Evolutionary conservation across 2,329 filamentous ascomycete genomes (phyloP).

Genomic region (Canariomyces notabilis): DNA sequence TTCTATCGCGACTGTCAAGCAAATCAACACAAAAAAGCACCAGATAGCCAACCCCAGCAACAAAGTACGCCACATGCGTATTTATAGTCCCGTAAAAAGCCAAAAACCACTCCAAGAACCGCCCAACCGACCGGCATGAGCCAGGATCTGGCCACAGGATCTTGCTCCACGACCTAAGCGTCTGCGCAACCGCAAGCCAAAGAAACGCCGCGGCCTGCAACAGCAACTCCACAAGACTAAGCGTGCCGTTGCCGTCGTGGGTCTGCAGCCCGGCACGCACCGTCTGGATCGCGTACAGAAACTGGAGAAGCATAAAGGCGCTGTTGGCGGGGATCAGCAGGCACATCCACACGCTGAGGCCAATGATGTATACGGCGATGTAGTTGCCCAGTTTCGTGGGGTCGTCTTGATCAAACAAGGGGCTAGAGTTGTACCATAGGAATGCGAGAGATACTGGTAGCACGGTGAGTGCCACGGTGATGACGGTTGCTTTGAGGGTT

Average conservation of each 20-base stretch:
- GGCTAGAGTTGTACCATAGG: neutral
- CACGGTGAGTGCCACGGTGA: neutral
- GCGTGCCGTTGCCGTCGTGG: neutral
- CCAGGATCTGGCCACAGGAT: too few relatives aligned
- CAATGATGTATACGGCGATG: neutral
- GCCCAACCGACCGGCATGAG: too few relatives aligned
- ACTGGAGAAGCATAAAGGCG: neutral
- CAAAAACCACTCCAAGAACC: too few relatives aligned
- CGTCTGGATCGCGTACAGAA: neutral
- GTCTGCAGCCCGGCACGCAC: neutral
- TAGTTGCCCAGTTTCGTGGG: neutral
- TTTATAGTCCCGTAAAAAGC: too few relatives aligned
- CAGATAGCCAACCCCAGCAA: too few relatives aligned
- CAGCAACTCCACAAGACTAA: neutral
- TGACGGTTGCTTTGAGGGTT: neutral
- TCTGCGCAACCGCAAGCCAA: neutral
- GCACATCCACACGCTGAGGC: neutral
- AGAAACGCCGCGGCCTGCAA: neutral
- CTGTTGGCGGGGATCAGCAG: neutral
- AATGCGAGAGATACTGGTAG: neutral
- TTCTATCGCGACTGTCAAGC: too few relatives aligned
- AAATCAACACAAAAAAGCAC: too few relatives aligned
- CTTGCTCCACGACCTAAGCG: neutral
- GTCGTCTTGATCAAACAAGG: neutral
- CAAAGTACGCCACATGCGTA: too few relatives aligned